phyloP scores from a whole-genome alignment of 164 flowering plant genomes.

The Berberis thunbergii region DNA sequence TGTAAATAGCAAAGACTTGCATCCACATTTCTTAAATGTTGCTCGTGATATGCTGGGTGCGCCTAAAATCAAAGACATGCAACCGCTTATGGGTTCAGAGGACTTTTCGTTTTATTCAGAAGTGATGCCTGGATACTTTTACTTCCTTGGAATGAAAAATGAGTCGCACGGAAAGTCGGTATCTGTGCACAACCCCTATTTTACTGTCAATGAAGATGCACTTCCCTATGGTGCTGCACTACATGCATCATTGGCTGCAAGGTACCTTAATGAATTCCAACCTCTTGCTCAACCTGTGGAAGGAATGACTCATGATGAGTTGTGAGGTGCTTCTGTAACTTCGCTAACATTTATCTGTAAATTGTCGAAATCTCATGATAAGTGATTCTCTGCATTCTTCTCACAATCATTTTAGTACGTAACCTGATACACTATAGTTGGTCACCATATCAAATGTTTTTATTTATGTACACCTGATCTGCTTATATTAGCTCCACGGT shows the following conservation, averaged over 20 bases:
- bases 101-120: constrained; percentile 58
- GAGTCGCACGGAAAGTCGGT: constrained; percentile 29
- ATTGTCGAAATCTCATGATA: no score
- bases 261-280: constrained; percentile 25
- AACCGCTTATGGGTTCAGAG: constrained; percentile 43
- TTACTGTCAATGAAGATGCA: constrained; percentile 40
- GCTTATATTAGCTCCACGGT: no score
- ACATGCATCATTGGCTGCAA: constrained; percentile 46
- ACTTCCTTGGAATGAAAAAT: constrained; percentile 34
- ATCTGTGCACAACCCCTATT: constrained; percentile 44
- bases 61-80: constrained; percentile 19
- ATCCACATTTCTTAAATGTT: constrained; percentile 22
- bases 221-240: constrained; percentile 57
- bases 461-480: no score
- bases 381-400: no score
- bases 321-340: background rate
- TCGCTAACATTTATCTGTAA: no score
- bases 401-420: no score
- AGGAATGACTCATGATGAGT: constrained; percentile 9
- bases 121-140: constrained; percentile 38
- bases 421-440: no score
- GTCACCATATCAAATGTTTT: no score
- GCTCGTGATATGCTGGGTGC: constrained; percentile 31
- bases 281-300: background rate
- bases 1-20: constrained; percentile 27